These are phyloP conservation scores for Sclerotiophoma versabilis DNA, from an alignment of 2,329 filamentous ascomycete species.

Conservation along the genomic window DNA sequence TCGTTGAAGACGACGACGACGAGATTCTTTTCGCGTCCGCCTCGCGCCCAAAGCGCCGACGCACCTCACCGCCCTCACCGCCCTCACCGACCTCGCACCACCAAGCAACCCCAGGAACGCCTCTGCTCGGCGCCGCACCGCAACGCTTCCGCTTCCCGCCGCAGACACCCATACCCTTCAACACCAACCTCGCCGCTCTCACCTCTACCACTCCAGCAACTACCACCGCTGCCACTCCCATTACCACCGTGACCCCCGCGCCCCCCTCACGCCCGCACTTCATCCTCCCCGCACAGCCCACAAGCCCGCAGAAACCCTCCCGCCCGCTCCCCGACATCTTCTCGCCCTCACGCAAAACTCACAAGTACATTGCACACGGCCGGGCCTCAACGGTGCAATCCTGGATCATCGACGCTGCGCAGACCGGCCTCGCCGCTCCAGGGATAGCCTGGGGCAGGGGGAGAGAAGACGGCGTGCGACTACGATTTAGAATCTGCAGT, in stretches of 20 bases:
- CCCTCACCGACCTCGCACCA: neutral
- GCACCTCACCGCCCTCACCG: slow-evolving; percentile 14
- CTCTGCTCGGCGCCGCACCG: slow-evolving; percentile 11
- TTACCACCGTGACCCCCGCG: neutral
- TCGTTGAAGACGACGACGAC: slow-evolving; percentile 3
- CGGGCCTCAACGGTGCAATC: slow-evolving; percentile 58
- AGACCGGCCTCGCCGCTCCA: slow-evolving; percentile 24
- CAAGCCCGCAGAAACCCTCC: slow-evolving; percentile 32
- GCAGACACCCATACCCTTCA: slow-evolving; percentile 9
- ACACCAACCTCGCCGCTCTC: neutral
- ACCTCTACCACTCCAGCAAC: neutral
- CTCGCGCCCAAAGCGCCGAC: neutral
- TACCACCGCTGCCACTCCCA: neutral
- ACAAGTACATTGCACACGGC: slow-evolving; percentile 59
- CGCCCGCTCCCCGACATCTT: slow-evolving; percentile 60
- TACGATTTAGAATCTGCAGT: slow-evolving; percentile 24
- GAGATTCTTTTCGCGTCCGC: too few species aligned
- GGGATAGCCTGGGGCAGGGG: slow-evolving; percentile 25
- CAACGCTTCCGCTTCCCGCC: slow-evolving; percentile 38
- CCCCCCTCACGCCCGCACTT: slow-evolving; percentile 46
- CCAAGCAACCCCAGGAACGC: neutral
- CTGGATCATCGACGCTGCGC: slow-evolving; percentile 58
- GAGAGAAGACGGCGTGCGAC: slow-evolving; percentile 35
- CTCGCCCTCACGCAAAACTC: slow-evolving; percentile 59
- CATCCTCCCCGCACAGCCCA: slow-evolving; percentile 44